A percentile compares a stretch with the other conserved stretches of the same genome.
These are phyloP conservation scores for Metarhizium sp. DNA, from an alignment of 2,329 filamentous ascomycete genomes.

Conservation along the genomic window DNA sequence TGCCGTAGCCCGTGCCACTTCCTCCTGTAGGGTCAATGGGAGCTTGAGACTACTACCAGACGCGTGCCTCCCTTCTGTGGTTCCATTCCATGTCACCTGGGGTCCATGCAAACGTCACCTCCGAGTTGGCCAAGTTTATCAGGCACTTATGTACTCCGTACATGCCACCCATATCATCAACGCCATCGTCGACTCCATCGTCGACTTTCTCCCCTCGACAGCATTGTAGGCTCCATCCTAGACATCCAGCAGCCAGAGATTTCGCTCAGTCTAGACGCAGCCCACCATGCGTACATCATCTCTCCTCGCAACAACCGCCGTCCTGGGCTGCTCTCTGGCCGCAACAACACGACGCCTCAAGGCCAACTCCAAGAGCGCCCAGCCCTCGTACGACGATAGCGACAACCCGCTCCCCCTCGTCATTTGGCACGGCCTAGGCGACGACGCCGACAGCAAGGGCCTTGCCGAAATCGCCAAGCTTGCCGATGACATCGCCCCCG, in stretches of 20 bases:
- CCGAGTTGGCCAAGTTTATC: no score
- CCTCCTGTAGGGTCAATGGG: no score
- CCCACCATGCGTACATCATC: constrained; percentile 7
- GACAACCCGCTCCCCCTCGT: constrained; percentile 77
- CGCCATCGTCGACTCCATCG: not conserved
- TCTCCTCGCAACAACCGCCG: constrained; percentile 14
- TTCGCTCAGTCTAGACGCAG: not conserved
- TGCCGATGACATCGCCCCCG: constrained; percentile 69
- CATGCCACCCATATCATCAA: no score
- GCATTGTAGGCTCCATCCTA: not conserved
- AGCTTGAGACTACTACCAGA: no score
- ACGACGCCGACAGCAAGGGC: constrained; percentile 70
- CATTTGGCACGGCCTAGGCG: constrained; percentile 83
- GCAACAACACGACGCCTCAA: constrained; percentile 14
- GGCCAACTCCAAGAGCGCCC: constrained; percentile 12
- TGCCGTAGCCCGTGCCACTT: no score
- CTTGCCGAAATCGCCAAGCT: constrained; percentile 66
- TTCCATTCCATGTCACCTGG: no score
- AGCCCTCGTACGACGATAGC: constrained; percentile 25
- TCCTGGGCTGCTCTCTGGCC: constrained; percentile 14
- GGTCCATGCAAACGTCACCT: no score
- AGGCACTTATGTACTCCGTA: no score
- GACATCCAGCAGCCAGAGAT: not conserved
- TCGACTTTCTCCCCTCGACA: not conserved
- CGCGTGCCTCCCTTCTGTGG: no score